A percentile compares a stretch with the other conserved stretches of the same genome.
Evolutionary conservation across 1,139 yeast species (phyloP).

Genomic region (Yamadazyma mexicana): DNA sequence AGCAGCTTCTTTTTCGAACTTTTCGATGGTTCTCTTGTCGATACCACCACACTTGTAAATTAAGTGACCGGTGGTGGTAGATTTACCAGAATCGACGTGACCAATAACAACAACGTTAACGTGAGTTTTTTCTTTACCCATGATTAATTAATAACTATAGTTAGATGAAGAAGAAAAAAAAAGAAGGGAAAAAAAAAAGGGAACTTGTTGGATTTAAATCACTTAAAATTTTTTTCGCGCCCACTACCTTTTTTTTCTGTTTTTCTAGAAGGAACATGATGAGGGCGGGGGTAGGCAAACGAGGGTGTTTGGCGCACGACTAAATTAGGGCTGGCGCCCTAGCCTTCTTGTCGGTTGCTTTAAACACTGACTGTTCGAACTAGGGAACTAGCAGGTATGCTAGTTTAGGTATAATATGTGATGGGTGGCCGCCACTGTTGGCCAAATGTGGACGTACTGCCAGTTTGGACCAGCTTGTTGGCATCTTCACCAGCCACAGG

Average conservation of each 20-base stretch:
- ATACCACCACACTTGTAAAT: conserved; percentile 93
- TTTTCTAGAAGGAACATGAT: neutral
- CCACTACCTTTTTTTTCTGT: neutral
- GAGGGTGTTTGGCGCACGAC: no score
- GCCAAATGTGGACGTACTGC: neutral
- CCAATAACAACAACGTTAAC: conserved; percentile 99
- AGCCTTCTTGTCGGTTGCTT: no score
- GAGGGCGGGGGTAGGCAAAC: neutral
- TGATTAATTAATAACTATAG: neutral
- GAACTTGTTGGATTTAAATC: conserved; percentile 4
- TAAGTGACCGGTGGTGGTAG: conserved; percentile 96
- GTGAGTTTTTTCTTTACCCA: conserved; percentile 49
- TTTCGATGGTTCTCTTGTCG: conserved; percentile 97
- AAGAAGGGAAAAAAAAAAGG: conserved; percentile 1
- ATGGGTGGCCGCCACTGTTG: no score
- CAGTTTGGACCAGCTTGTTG: neutral
- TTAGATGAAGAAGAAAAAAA: neutral
- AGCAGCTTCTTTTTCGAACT: conserved; percentile 98
- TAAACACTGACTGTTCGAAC: no score
- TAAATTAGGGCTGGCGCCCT: no score
- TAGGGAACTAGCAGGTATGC: no score
- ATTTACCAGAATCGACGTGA: conserved; percentile 94
- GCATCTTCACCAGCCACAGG: neutral
- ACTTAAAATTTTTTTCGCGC: neutral
- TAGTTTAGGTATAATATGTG: no score